Conservation (phyloP, 106 monocot genomes). For the Alisma plantagoaquatica region DNA sequence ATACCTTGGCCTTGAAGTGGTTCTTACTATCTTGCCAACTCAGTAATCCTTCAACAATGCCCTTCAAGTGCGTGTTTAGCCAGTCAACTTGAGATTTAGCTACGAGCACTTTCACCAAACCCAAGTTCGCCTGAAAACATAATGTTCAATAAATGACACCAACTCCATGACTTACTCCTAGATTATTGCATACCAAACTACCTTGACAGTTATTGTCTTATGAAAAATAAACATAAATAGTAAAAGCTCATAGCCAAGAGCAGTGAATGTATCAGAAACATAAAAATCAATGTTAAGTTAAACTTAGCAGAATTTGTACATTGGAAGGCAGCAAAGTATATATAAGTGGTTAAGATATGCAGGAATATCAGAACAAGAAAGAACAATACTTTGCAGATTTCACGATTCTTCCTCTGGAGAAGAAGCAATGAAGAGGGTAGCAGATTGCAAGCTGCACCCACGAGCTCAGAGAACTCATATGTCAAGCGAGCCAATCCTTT, state of each 20-base stretch:
- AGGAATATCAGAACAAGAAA: neutral
- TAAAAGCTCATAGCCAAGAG: too few species aligned
- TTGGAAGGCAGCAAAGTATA: too few species aligned
- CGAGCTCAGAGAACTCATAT: conserved; percentile 98
- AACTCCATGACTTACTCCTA: too few species aligned
- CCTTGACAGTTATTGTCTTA: too few species aligned
- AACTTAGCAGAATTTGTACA: too few species aligned
- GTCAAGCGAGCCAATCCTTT: conserved; percentile 87
- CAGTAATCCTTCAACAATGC: conserved; percentile 73
- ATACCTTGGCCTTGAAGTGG: conserved; percentile 94
- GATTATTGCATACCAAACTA: too few species aligned
- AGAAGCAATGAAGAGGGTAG: conserved; percentile 87
- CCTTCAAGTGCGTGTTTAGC: conserved; percentile 58
- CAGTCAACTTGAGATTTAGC: conserved; percentile 73
- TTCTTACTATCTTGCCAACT: conserved; percentile 78
- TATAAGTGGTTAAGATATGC: too few species aligned
- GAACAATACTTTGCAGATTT: conserved; percentile 72
- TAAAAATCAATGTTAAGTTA: too few species aligned
- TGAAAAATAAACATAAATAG: too few species aligned
- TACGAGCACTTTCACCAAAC: conserved; percentile 82
- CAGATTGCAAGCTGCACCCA: conserved; percentile 62
- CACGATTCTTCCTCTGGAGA: conserved; percentile 75
- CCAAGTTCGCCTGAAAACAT: conserved; percentile 98
- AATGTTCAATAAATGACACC: too few species aligned
- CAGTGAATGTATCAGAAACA: too few species aligned